Evolutionary conservation across 129 eudicot genomes (phyloP).

Genomic region (Chrysanthemum lavandulifolium): DNA sequence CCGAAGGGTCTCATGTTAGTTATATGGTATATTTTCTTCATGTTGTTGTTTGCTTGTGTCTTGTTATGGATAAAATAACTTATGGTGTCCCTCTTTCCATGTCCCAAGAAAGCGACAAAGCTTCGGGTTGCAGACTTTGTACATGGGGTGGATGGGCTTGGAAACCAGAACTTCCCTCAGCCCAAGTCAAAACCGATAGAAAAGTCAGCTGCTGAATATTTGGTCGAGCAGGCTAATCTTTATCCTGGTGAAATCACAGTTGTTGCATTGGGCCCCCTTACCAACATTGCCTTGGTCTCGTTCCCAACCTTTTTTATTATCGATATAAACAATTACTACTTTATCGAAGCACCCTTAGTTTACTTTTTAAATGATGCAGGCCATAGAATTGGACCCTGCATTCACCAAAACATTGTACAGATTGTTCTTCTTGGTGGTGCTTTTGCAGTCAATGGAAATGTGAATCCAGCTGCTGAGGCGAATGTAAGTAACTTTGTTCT

Average conservation of each 20-base stretch:
- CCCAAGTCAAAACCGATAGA: conserved; percentile 85
- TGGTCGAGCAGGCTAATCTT: conserved; percentile 65
- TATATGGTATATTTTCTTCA: conserved; percentile 50
- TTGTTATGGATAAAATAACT: conserved; percentile 10
- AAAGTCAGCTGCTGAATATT: conserved; percentile 81
- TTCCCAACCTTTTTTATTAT: conserved; percentile 15
- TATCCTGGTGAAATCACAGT: conserved; percentile 87
- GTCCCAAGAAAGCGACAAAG: conserved; percentile 80
- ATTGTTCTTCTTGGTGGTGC: conserved; percentile 97
- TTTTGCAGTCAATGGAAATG: conserved; percentile 93
- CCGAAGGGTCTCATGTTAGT: conserved; percentile 97
- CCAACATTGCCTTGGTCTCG: conserved; percentile 84
- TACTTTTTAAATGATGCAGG: conserved; percentile 40
- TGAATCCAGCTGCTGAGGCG: conserved; percentile 96
- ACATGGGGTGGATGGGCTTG: conserved; percentile 96
- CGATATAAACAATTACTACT: not conserved
- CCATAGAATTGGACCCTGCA: conserved; percentile 73
- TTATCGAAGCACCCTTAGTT: conserved; percentile 10
- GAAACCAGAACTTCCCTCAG: conserved; percentile 94
- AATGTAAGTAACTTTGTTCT: conserved; percentile 55
- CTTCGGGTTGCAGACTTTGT: conserved; percentile 95
- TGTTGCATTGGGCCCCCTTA: conserved; percentile 95
- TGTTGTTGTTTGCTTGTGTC: not conserved
- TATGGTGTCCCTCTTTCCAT: not conserved
- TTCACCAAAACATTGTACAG: conserved; percentile 72